A percentile compares a stretch with the other conserved stretches of the same genome.
These are phyloP conservation scores for Eudorina sp. DNA, from an alignment of 139 green algal genomes.

Conservation along the genomic window DNA sequence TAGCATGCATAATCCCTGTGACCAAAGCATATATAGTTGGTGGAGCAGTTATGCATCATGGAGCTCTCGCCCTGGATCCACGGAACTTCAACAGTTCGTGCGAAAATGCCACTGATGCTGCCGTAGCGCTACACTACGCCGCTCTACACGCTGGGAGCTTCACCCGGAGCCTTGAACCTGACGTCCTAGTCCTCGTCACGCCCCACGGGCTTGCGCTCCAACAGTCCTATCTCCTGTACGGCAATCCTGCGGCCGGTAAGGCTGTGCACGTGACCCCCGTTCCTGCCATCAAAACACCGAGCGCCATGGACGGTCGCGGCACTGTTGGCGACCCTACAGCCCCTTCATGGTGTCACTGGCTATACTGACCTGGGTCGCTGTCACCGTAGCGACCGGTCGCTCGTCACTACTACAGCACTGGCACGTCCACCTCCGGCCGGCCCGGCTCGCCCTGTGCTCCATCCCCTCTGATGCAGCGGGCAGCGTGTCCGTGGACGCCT, in stretches of 20 bases:
- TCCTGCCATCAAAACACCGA: too few species aligned
- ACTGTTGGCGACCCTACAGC: too few species aligned
- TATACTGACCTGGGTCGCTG: too few species aligned
- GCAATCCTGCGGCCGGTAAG: conserved; percentile 1
- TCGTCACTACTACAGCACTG: too few species aligned
- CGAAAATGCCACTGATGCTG: conserved; percentile 6
- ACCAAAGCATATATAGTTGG: not conserved
- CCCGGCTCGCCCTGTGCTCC: not conserved
- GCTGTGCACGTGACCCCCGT: too few species aligned
- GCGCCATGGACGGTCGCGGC: too few species aligned
- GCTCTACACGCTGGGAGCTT: not conserved
- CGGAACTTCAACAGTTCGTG: conserved; percentile 13
- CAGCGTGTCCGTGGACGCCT: not conserved
- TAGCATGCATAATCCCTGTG: not conserved
- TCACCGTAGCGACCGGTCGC: too few species aligned
- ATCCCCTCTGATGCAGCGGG: not conserved
- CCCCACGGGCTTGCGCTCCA: conserved; percentile 4
- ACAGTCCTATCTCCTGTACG: conserved; percentile 18
- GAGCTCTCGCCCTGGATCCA: not conserved
- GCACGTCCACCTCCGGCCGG: not conserved
- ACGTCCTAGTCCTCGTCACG: not conserved
- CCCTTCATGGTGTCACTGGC: too few species aligned
- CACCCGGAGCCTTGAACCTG: not conserved
- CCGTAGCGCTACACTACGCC: not conserved
- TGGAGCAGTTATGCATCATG: conserved; percentile 15